Evolutionary conservation across 2,329 filamentous ascomycete species (phyloP).

Genomic region (Cercospora beticola): DNA sequence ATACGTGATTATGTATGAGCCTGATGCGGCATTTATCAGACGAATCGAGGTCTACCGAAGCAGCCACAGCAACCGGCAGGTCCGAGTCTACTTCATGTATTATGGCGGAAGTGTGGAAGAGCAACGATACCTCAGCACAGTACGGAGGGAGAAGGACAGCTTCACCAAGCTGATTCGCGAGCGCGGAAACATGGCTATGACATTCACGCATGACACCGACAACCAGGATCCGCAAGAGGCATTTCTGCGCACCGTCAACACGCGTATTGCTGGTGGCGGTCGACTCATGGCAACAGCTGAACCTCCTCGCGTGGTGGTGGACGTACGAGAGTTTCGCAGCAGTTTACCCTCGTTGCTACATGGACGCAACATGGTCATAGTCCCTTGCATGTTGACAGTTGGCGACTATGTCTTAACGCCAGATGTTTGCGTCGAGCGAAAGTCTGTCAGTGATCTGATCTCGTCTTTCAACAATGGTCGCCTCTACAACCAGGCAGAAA

Average conservation of each 20-base stretch:
- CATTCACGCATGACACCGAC: constrained; percentile 70
- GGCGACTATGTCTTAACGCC: constrained; percentile 94
- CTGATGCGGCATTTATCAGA: constrained; percentile 89
- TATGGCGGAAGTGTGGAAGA: constrained; percentile 95
- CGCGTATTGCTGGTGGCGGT: constrained; percentile 90
- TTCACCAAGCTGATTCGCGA: constrained; percentile 95
- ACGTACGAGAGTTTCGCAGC: constrained; percentile 93
- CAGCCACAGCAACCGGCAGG: constrained; percentile 83
- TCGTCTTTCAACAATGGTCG: constrained; percentile 88
- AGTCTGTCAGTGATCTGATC: constrained; percentile 88
- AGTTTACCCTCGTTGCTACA: constrained; percentile 88
- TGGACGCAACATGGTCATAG: constrained; percentile 80
- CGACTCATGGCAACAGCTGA: constrained; percentile 78
- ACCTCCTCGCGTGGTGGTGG: constrained; percentile 87
- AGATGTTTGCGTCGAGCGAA: constrained; percentile 88
- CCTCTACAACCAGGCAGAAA: constrained; percentile 86
- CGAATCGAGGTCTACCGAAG: constrained; percentile 94
- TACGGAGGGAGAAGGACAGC: constrained; percentile 92
- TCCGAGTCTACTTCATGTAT: constrained; percentile 95
- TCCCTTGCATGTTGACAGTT: constrained; percentile 94
- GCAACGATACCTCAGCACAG: constrained; percentile 83
- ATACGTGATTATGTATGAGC: constrained; percentile 99
- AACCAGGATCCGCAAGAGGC: constrained; percentile 81
- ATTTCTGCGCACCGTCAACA: constrained; percentile 94
- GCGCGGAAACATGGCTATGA: constrained; percentile 84